Evolutionary conservation across 306 rosid species (phyloP).

Genomic region (Geum urbanum): DNA sequence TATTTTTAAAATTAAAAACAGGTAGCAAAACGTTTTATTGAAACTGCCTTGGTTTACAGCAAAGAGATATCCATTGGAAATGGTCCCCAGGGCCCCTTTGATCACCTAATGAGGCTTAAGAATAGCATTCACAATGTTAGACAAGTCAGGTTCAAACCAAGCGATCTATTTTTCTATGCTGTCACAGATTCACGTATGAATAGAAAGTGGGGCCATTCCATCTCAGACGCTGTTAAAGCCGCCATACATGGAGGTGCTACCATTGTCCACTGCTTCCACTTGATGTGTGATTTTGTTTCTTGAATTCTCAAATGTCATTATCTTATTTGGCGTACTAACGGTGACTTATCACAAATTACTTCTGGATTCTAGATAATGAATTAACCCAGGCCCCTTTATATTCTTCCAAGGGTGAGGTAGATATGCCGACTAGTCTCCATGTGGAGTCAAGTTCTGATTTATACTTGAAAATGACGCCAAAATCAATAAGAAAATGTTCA

Average conservation of each 20-base stretch:
- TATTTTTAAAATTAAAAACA: constrained; percentile 29
- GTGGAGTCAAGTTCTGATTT: not conserved
- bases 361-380: not conserved
- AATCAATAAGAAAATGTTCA: not conserved
- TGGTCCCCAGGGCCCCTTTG: constrained; percentile 89
- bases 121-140: constrained; percentile 30
- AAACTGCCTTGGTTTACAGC: constrained; percentile 68
- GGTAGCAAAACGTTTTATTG: constrained; percentile 65
- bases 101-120: constrained; percentile 64
- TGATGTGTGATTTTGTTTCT: not conserved
- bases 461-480: not conserved
- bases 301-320: not conserved
- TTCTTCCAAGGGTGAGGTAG: not conserved
- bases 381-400: not conserved
- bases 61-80: constrained; percentile 70
- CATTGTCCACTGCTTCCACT: constrained; percentile 65
- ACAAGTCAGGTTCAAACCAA: constrained; percentile 56
- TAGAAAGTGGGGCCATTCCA: constrained; percentile 76
- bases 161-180: constrained; percentile 69
- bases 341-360: not conserved
- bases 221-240: constrained; percentile 84
- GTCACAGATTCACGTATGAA: constrained; percentile 87
- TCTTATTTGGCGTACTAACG: not conserved
- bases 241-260: constrained; percentile 91
- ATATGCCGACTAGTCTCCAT: not conserved